Percentiles rank a stretch among this genome's conserved stretches.
Evolutionary conservation across 2,329 filamentous ascomycete species (phyloP).

Genomic region (Stenocarpella maydis): DNA sequence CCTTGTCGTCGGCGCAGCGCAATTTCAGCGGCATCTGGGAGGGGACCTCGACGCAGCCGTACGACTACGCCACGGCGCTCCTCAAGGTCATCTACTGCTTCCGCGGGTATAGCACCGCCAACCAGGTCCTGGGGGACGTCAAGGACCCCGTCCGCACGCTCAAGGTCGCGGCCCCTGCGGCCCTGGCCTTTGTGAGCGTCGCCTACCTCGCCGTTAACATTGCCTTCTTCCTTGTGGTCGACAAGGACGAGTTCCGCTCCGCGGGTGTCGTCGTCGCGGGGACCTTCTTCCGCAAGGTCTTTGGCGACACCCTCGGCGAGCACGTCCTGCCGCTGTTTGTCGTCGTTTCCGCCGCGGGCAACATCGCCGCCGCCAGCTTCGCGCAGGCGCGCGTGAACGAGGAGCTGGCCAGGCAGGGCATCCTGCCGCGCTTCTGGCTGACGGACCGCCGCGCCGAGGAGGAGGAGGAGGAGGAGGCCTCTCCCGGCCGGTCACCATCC

Average conservation of each 20-base stretch:
- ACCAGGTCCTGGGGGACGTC: constrained; percentile 65
- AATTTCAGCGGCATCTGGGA: constrained; percentile 52
- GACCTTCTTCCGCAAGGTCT: constrained; percentile 65
- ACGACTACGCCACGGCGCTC: constrained; percentile 57
- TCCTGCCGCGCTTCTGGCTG: constrained; percentile 52
- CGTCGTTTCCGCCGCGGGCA: constrained; percentile 56
- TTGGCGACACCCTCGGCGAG: constrained; percentile 52
- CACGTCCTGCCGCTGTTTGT: constrained; percentile 55
- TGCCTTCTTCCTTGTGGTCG: constrained; percentile 66
- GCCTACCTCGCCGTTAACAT: constrained; percentile 66
- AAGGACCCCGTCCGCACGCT: constrained; percentile 65
- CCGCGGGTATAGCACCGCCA: constrained; percentile 62
- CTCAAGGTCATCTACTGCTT: constrained; percentile 66
- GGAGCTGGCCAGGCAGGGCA: constrained; percentile 55
- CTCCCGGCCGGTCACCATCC: constrained; percentile 28
- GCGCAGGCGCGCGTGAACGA: constrained; percentile 57
- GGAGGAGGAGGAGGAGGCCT: too few relatives aligned
- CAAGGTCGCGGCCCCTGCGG: constrained; percentile 63
- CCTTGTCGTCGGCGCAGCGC: constrained; percentile 46
- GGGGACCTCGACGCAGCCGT: constrained; percentile 50
- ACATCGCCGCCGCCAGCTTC: constrained; percentile 57
- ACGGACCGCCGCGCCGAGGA: constrained; percentile 30
- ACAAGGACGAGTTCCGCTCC: constrained; percentile 60
- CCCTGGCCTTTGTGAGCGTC: constrained; percentile 61
- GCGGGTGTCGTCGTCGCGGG: constrained; percentile 64